phyloP scores from a whole-genome alignment of 23 red algal species.

The Agarophyton chilense region DNA sequence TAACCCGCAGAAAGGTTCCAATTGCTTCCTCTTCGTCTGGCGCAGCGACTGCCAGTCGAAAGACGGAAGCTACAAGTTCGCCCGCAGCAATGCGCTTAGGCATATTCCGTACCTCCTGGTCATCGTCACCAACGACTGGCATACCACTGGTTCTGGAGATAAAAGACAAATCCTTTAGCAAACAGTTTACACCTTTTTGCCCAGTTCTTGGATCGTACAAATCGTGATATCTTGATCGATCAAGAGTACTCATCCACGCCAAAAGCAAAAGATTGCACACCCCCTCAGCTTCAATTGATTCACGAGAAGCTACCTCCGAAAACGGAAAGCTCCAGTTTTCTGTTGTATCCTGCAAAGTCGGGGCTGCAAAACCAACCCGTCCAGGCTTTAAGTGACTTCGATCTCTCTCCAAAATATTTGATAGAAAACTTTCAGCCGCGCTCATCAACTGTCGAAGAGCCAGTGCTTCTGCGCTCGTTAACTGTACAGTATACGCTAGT shows the following conservation, averaged over 20 bases:
- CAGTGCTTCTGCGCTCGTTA: constrained; percentile 60
- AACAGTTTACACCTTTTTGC: constrained; percentile 59
- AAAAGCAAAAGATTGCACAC: constrained; percentile 66
- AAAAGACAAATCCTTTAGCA: constrained; percentile 73
- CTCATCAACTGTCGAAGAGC: constrained; percentile 40
- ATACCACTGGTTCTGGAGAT: constrained; percentile 30
- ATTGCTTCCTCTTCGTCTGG: constrained; percentile 76
- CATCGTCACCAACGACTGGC: constrained; percentile 55
- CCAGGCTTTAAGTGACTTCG: not conserved
- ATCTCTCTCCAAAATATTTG: not conserved
- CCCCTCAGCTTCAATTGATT: constrained; percentile 41
- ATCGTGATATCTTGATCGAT: constrained; percentile 79
- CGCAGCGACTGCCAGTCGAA: constrained; percentile 64
- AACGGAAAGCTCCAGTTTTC: not conserved
- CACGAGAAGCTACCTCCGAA: constrained; percentile 12
- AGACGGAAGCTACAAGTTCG: constrained; percentile 56
- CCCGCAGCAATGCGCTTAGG: constrained; percentile 51
- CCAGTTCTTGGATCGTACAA: constrained; percentile 69
- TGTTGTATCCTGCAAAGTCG: constrained; percentile 4
- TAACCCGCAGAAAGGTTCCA: constrained; percentile 33
- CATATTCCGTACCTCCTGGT: constrained; percentile 42
- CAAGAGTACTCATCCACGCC: constrained; percentile 76
- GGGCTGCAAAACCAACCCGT: not conserved
- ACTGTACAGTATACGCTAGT: constrained; percentile 76
- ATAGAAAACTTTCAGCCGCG: not conserved